phyloP scores from a whole-genome alignment of 805 yeast genomes.

The Phaffomyces opuntiae region DNA sequence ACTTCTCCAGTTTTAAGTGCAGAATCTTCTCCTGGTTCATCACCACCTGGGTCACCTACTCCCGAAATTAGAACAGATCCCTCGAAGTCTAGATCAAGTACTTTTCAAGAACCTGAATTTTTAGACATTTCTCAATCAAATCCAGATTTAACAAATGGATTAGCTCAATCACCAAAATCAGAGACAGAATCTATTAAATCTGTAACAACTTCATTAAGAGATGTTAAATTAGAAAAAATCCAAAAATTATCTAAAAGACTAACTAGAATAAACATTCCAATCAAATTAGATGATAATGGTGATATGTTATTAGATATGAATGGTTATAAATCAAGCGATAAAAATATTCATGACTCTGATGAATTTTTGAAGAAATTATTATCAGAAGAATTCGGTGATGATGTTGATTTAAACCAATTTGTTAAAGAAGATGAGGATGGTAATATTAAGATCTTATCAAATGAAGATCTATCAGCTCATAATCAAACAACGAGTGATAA shows the following conservation, averaged over 20 bases:
- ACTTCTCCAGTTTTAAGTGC: constrained; percentile 25
- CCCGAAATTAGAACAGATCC: constrained; percentile 1
- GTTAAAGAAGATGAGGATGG: constrained; percentile 60
- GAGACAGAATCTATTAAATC: constrained; percentile 10
- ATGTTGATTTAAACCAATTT: constrained; percentile 37
- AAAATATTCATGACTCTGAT: constrained; percentile 71
- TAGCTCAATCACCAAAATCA: constrained; percentile 5
- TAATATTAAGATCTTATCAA: constrained; percentile 48
- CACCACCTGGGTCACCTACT: constrained; percentile 21
- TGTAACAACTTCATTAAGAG: constrained; percentile 22
- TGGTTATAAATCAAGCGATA: constrained; percentile 86
- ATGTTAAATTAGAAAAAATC: constrained; percentile 50
- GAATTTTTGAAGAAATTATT: constrained; percentile 65
- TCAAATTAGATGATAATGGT: constrained; percentile 82
- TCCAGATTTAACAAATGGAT: constrained; percentile 9
- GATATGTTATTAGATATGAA: constrained; percentile 89
- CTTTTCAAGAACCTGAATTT: constrained; percentile 41
- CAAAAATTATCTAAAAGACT: constrained; percentile 57
- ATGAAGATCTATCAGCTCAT: constrained; percentile 17
- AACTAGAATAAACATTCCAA: constrained; percentile 72
- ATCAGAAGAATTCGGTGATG: constrained; percentile 64
- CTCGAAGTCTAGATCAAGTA: constrained; percentile 1
- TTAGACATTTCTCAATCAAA: constrained; percentile 33
- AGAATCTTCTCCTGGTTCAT: constrained; percentile 14
- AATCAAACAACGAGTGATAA: not conserved